Percentiles rank a stretch among this genome's conserved stretches.
These are phyloP conservation scores for Fagopyrum tataricum DNA, from an alignment of 148 eudicot genomes.

Conservation along the genomic window DNA sequence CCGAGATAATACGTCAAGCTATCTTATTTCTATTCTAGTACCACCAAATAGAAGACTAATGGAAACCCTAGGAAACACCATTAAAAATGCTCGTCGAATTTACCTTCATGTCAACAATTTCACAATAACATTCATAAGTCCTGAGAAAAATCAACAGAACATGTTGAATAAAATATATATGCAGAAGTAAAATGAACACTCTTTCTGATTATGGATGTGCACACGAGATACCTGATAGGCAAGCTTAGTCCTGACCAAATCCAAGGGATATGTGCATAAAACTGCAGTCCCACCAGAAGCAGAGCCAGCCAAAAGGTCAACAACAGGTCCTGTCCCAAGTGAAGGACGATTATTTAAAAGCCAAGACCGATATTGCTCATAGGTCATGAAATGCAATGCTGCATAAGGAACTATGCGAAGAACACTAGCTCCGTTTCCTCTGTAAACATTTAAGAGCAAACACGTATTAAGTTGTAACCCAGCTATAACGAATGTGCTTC, in stretches of 20 bases:
- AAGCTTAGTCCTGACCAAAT: constrained; percentile 93
- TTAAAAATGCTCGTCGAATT: not conserved
- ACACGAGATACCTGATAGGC: constrained; percentile 68
- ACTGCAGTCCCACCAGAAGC: constrained; percentile 97
- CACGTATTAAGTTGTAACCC: not conserved
- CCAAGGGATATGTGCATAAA: constrained; percentile 91
- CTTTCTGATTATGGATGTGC: not conserved
- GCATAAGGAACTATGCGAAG: constrained; percentile 92
- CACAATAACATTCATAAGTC: not conserved
- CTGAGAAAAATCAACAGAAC: not conserved
- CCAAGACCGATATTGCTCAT: constrained; percentile 83
- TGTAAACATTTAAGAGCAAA: constrained; percentile 18
- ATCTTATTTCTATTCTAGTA: not conserved
- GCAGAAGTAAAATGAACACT: not conserved
- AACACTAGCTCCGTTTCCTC: constrained; percentile 97
- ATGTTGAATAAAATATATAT: not conserved
- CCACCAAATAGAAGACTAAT: not conserved
- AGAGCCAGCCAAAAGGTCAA: constrained; percentile 94
- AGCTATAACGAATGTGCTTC: not conserved
- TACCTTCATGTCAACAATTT: not conserved
- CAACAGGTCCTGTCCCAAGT: constrained; percentile 81
- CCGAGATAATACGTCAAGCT: not conserved
- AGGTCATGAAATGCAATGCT: constrained; percentile 93
- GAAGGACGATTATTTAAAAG: constrained; percentile 57
- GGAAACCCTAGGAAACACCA: not conserved